Conservation (phyloP, 257 asterid species). For the Cruciata laevipes region DNA sequence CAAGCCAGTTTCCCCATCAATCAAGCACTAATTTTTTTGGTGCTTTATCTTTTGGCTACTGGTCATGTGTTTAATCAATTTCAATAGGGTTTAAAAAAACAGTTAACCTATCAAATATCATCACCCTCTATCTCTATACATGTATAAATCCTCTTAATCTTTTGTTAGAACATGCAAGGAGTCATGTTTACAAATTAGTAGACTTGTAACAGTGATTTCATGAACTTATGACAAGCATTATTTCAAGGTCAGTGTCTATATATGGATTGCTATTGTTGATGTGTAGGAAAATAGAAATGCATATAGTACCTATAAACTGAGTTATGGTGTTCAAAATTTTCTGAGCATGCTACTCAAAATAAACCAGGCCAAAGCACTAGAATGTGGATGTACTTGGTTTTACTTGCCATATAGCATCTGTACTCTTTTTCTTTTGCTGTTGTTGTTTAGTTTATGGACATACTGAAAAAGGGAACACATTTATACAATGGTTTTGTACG, state of each 20-base stretch:
- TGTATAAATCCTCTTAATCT: no score
- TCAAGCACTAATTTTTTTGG: conserved; percentile 1
- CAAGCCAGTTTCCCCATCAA: neutral
- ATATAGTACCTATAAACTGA: neutral
- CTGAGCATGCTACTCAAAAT: neutral
- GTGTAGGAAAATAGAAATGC: no score
- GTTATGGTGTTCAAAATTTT: neutral
- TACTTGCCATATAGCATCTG: neutral
- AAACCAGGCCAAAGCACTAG: neutral
- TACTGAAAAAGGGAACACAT: neutral
- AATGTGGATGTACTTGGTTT: neutral
- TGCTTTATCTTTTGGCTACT: neutral
- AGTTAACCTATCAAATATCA: neutral
- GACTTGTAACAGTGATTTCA: neutral
- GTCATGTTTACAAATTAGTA: no score
- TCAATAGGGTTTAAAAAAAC: neutral
- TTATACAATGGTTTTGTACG: neutral
- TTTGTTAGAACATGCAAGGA: no score
- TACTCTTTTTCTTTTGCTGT: neutral
- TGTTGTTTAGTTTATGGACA: neutral
- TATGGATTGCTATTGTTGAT: neutral
- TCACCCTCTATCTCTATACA: neutral
- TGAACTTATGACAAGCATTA: neutral
- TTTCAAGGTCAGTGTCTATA: no score
- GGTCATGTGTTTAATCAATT: neutral